Base-by-base conservation (phyloP, 176 grass and related monocot genomes). In the Hyparrhenia diplandra region DNA sequence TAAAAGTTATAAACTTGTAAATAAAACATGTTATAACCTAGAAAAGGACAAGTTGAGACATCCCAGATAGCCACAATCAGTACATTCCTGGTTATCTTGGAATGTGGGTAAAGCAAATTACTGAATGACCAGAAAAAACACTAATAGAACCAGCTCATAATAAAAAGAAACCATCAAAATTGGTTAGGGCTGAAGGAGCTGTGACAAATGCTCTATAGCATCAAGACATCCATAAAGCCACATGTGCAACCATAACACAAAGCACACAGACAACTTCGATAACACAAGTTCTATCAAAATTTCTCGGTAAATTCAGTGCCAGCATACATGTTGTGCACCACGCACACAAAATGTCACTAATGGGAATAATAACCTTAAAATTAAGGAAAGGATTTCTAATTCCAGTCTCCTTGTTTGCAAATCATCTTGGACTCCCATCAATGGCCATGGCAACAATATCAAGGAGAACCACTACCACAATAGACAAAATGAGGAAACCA, bases 271-370 rank as follows among this genome's bases (percentile, higher is more conserved):
- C 74, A 52, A 90, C 66, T 82, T 67, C 25, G 47, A 60, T 35
- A 74, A 74, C 67, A 79, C 60, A 79, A 51, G 67, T 82, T 88
- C 59, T 74, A 79, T 86, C 83, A 90, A 90, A 90, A 90, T 90
- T 86, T 82, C 67, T 78, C 74, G 79, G 67, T 85, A 82, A 86
- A 86, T 27, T 36, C 67, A 76, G 79, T 74, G 74, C 49, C 37
- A 78, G 79, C 74, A 68, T 68, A 79, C 83, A 83, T 61, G 68
- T 34, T 78, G 78, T 54, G 61, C 73, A 86, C 51, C 67, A 63
- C 7, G 18, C 69, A 86, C 5, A 5, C 40, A 12, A 45, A 83
- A 86, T 34, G 68, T 32, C 61, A 79, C 73, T 78, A 82, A 82
- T 32, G 20, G 39, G 58, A 90, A 82, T 18, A 80, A 66, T 28